Percentiles rank a stretch among this genome's conserved stretches.
Conservation (phyloP, 2,329 filamentous ascomycete species). For the Calonectria pteridis region DNA sequence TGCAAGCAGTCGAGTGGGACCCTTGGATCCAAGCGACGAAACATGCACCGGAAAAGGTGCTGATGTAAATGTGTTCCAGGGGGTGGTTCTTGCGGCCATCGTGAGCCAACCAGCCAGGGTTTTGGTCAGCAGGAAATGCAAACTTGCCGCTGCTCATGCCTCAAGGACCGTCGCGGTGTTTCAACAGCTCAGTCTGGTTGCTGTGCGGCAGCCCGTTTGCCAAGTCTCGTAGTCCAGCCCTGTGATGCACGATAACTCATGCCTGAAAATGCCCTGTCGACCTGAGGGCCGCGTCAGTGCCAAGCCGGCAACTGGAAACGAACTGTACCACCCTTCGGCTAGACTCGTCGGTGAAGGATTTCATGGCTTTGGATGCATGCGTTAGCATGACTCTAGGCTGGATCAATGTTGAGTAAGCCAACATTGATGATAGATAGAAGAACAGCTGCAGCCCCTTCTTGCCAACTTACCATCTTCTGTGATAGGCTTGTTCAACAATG, state of each 20-base stretch:
- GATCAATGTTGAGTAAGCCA: neutral
- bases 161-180: neutral
- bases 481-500: neutral
- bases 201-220: slow-evolving; percentile 1
- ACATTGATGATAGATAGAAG: neutral
- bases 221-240: slow-evolving; percentile 2
- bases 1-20: slow-evolving; percentile 1
- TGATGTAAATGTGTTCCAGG: neutral
- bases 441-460: neutral
- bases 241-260: slow-evolving; percentile 24
- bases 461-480: neutral
- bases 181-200: neutral
- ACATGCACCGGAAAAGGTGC: neutral
- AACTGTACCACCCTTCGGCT: neutral
- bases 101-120: neutral
- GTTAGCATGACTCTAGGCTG: neutral
- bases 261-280: neutral
- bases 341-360: neutral
- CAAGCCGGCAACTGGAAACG: slow-evolving; percentile 34
- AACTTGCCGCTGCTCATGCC: neutral
- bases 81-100: neutral
- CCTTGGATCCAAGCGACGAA: neutral
- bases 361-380: neutral
- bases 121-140: neutral
- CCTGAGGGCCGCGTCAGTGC: slow-evolving; percentile 40